These are phyloP conservation scores for Beauveria sp. DNA, from an alignment of 2,329 filamentous ascomycete species.

Conservation along the genomic window DNA sequence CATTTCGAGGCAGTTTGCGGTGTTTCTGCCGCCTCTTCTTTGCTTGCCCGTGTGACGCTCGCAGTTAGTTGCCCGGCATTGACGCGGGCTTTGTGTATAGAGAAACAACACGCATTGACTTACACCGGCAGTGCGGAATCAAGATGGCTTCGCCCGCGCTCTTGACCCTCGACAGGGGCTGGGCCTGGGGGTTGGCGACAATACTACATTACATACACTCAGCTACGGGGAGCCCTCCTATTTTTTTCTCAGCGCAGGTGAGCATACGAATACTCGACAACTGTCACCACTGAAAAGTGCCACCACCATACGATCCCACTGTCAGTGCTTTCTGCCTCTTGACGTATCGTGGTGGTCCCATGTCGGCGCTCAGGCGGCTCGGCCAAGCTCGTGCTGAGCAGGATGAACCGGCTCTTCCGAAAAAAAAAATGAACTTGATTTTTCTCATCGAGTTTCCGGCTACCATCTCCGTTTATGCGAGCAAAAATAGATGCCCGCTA, in stretches of 20 bases:
- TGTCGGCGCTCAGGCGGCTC: background rate
- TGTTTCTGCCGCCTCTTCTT: background rate
- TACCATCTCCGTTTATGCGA: background rate
- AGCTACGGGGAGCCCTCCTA: too few relatives aligned
- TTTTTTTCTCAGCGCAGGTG: too few relatives aligned
- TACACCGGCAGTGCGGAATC: background rate
- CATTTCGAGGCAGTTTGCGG: background rate
- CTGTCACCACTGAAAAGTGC: too few relatives aligned
- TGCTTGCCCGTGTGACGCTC: background rate
- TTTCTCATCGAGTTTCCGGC: too few relatives aligned
- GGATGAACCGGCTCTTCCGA: background rate
- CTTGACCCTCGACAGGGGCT: background rate
- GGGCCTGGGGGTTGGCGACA: too few relatives aligned
- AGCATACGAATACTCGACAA: too few relatives aligned
- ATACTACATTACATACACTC: too few relatives aligned
- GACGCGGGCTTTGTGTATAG: background rate
- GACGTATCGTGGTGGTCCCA: background rate
- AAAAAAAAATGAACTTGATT: background rate
- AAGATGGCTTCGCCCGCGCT: background rate
- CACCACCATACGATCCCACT: background rate
- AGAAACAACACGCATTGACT: background rate
- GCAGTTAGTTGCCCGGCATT: too few relatives aligned
- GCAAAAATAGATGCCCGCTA: background rate
- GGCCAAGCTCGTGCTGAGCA: background rate
- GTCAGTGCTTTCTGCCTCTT: background rate